Evolutionary conservation across 495 filamentous ascomycete species (phyloP).

Genomic region (Sporormia fimetaria): DNA sequence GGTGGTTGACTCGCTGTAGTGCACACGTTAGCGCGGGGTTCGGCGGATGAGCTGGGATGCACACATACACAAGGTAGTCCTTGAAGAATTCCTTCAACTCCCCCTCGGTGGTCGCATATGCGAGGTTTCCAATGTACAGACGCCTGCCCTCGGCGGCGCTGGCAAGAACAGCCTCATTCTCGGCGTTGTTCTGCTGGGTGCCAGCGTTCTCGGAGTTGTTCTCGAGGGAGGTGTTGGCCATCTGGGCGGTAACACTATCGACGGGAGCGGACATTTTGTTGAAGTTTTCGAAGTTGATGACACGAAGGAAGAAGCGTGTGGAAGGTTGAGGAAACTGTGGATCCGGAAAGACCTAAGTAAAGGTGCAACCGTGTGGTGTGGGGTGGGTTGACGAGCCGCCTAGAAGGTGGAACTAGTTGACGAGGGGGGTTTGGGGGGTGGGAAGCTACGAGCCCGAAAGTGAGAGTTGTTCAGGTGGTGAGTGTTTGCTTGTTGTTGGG

Average conservation of each 20-base stretch:
- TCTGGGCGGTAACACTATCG: slow-evolving; percentile 75
- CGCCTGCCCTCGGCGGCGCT: slow-evolving; percentile 97
- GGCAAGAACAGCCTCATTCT: slow-evolving; percentile 83
- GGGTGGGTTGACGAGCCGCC: slow-evolving; percentile 33
- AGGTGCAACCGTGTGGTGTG: slow-evolving; percentile 26
- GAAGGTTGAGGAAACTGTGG: slow-evolving; percentile 31
- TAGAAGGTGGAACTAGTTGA: slow-evolving; percentile 26
- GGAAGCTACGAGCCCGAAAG: slow-evolving; percentile 37
- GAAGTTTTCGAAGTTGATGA: slow-evolving; percentile 30
- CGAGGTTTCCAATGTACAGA: slow-evolving; percentile 99
- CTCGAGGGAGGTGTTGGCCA: slow-evolving; percentile 60
- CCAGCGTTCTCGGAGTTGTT: slow-evolving; percentile 33
- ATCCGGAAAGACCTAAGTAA: slow-evolving; percentile 25
- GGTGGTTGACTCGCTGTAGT: slow-evolving; percentile 82
- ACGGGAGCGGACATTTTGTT: slow-evolving; percentile 39
- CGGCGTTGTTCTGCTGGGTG: slow-evolving; percentile 39
- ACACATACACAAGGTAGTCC: slow-evolving; percentile 89
- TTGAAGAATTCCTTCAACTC: slow-evolving; percentile 99
- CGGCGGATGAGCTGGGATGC: background rate
- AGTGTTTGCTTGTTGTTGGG: slow-evolving; percentile 13
- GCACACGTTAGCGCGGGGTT: slow-evolving; percentile 15
- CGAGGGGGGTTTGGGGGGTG: slow-evolving; percentile 34
- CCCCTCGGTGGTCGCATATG: slow-evolving; percentile 98
- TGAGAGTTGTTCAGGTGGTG: slow-evolving; percentile 19
- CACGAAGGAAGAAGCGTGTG: slow-evolving; percentile 29